These are phyloP conservation scores for Litchi chinensis DNA, from an alignment of 345 rosid genomes.

Conservation along the genomic window DNA sequence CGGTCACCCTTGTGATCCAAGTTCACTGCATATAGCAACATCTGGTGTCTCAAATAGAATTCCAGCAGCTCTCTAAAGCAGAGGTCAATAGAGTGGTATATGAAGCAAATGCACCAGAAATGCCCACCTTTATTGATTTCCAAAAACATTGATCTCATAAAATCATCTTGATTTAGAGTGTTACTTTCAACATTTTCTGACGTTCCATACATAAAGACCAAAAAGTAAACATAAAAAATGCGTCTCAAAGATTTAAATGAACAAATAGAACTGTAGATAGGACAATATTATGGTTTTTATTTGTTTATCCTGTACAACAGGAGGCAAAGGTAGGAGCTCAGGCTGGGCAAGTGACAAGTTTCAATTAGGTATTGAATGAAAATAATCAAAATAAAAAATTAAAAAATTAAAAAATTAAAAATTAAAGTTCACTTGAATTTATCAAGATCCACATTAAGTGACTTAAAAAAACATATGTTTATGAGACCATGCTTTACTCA, in stretches of 20 bases:
- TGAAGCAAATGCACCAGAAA: not conserved
- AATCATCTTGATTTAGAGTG: not conserved
- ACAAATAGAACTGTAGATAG: not conserved
- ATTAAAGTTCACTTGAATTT: not conserved
- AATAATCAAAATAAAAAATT: not conserved
- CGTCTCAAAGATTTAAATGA: not conserved
- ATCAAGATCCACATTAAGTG: not conserved
- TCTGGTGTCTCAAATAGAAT: not conserved
- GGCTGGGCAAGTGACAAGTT: not conserved
- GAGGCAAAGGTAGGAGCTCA: not conserved
- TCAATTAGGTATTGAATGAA: not conserved
- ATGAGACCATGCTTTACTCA: not conserved
- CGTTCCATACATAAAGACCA: not conserved
- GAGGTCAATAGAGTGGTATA: not conserved
- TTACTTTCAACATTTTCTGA: not conserved
- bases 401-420: too few relatives aligned
- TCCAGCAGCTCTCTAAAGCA: not conserved
- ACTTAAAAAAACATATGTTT: not conserved
- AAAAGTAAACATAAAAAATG: not conserved
- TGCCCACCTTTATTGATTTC: not conserved
- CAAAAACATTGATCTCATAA: not conserved
- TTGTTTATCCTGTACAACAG: not conserved
- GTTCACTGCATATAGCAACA: not conserved
- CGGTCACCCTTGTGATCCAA: not conserved
- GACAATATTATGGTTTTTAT: not conserved